phyloP scores from a whole-genome alignment of 768 basidiomycete species.

The Mycena alexandri region DNA sequence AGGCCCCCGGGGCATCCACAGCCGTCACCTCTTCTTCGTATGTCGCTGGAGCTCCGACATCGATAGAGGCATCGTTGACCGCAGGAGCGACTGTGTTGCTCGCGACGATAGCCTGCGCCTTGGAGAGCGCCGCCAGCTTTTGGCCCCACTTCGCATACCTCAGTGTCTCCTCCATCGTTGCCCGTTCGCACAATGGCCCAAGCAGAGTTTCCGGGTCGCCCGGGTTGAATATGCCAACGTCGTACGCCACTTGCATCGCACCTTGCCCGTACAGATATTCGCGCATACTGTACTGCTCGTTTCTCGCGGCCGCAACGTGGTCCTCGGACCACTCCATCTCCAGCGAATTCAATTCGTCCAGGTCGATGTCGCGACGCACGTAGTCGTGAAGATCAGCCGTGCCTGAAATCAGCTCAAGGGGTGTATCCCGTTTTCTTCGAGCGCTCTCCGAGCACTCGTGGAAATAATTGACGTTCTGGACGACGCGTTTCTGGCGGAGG shows the following conservation, averaged over 20 bases:
- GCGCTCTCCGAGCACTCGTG: slow-evolving; percentile 44
- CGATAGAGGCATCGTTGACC: background rate
- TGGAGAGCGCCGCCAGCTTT: background rate
- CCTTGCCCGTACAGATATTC: background rate
- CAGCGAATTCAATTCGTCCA: background rate
- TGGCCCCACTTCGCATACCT: slow-evolving; percentile 37
- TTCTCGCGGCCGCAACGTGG: background rate
- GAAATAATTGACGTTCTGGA: slow-evolving; percentile 51
- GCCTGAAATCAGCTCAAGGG: background rate
- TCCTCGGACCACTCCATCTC: background rate
- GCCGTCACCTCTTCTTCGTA: background rate
- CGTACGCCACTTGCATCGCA: background rate
- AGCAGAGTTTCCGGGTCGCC: background rate
- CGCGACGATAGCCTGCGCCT: background rate
- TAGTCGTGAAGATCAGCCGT: slow-evolving; percentile 11
- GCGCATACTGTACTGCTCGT: background rate
- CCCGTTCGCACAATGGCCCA: background rate
- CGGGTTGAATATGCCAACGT: background rate
- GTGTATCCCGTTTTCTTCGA: background rate
- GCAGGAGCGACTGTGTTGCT: background rate
- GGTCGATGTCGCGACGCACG: background rate
- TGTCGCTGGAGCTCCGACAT: background rate
- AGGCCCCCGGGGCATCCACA: background rate
- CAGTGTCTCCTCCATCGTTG: slow-evolving; percentile 34
- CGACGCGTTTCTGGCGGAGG: background rate